Conservation (phyloP, 2,329 filamentous ascomycete species). For the Eurotiales sp. region DNA sequence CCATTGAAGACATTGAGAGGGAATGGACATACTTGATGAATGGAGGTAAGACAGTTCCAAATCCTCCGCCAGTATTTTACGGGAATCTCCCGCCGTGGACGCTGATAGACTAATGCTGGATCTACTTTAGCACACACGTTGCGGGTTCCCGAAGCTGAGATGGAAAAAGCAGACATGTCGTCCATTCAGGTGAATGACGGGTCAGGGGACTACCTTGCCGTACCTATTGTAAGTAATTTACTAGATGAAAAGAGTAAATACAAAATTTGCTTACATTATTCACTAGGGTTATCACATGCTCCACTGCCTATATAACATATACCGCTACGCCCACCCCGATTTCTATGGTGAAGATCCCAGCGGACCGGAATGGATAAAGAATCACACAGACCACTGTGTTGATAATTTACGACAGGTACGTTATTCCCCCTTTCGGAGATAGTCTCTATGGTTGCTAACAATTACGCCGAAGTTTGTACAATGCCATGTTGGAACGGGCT, state of each 20-base stretch:
- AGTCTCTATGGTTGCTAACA: not conserved
- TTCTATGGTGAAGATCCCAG: not conserved
- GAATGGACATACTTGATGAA: not conserved
- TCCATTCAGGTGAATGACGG: not conserved
- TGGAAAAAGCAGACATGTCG: not conserved
- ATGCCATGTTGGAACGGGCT: not conserved
- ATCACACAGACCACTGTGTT: not conserved
- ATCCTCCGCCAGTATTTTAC: not conserved
- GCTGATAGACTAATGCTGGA: not conserved
- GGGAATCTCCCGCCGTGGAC: no score
- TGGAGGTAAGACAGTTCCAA: not conserved
- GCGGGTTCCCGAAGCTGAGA: not conserved
- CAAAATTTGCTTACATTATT: not conserved
- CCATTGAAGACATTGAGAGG: not conserved
- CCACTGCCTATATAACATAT: not conserved
- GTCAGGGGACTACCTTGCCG: not conserved
- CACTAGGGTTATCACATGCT: not conserved
- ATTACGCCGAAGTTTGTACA: not conserved
- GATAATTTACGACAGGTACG: not conserved
- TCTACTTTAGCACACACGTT: not conserved
- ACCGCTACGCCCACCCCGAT: not conserved
- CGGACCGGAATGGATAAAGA: not conserved
- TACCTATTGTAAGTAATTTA: not conserved
- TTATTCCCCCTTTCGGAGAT: no score
- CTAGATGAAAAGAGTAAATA: no score